These are phyloP conservation scores for Dittrichia graveolens DNA, from an alignment of 129 eudicot species.

Conservation along the genomic window DNA sequence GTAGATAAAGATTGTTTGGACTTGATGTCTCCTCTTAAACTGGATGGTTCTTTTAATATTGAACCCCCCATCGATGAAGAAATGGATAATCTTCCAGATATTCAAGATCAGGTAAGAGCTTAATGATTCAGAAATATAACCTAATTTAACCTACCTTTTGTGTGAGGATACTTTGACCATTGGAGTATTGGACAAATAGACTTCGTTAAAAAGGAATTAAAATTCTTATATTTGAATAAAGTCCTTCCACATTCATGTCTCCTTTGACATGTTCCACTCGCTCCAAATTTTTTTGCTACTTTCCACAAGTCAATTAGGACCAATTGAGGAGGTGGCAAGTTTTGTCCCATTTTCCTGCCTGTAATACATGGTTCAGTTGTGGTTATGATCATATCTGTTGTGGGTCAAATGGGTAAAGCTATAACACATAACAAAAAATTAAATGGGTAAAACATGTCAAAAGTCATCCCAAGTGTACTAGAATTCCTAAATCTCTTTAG, in stretches of 20 bases:
- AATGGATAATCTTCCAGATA: slow-evolving; percentile 68
- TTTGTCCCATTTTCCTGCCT: too few species aligned
- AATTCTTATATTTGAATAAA: neutral
- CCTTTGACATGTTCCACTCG: neutral
- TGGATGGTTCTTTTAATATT: slow-evolving; percentile 51
- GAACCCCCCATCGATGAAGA: slow-evolving; percentile 48
- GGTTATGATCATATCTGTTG: neutral
- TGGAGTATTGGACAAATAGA: too few species aligned
- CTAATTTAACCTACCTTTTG: too few species aligned
- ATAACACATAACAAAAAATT: neutral
- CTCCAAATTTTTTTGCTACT: too few species aligned
- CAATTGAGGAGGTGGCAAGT: too few species aligned
- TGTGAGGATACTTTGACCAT: too few species aligned
- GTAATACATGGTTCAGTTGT: neutral
- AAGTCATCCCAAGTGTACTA: neutral
- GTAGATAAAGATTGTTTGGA: slow-evolving; percentile 18
- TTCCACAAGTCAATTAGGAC: too few species aligned
- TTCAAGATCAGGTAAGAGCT: slow-evolving; percentile 76
- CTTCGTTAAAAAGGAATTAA: too few species aligned
- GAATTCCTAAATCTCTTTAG: neutral
- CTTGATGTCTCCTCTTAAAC: slow-evolving; percentile 42
- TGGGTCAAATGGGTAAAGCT: neutral
- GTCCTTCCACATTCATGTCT: neutral
- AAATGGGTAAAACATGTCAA: neutral
- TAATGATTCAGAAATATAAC: neutral